These are phyloP conservation scores for Verticillium nubilum DNA, from an alignment of 2,329 filamentous ascomycete species.

Conservation along the genomic window DNA sequence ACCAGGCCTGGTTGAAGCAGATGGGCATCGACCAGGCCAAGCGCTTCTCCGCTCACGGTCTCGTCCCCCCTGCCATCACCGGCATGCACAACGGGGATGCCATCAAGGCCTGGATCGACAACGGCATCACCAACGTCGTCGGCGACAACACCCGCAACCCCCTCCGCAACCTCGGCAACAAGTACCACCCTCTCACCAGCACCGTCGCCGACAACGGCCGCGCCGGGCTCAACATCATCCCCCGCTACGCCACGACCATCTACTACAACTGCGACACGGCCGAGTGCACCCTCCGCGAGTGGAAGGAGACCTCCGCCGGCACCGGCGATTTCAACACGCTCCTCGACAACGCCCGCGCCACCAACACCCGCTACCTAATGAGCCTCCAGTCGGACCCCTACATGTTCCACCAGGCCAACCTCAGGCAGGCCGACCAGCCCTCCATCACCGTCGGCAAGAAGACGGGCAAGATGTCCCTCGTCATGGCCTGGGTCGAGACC, in stretches of 20 bases:
- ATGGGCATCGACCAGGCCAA: slow-evolving; percentile 39
- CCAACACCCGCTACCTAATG: slow-evolving; percentile 51
- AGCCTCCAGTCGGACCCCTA: slow-evolving; percentile 46
- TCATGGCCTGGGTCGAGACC: slow-evolving; percentile 53
- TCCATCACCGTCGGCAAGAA: slow-evolving; percentile 42
- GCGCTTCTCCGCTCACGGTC: slow-evolving; percentile 45
- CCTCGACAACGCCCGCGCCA: slow-evolving; percentile 41
- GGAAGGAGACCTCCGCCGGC: slow-evolving; percentile 53
- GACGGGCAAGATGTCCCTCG: slow-evolving; percentile 40
- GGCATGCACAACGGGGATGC: slow-evolving; percentile 60
- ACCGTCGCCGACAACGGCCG: slow-evolving; percentile 46
- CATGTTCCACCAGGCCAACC: slow-evolving; percentile 63
- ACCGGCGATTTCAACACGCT: slow-evolving; percentile 47
- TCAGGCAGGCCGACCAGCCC: slow-evolving; percentile 43
- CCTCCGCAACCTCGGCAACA: slow-evolving; percentile 43
- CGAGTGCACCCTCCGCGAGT: slow-evolving; percentile 51
- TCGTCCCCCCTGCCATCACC: slow-evolving; percentile 60
- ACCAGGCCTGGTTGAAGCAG: slow-evolving; percentile 52
- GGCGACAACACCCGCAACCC: slow-evolving; percentile 56
- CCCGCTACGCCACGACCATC: slow-evolving; percentile 56
- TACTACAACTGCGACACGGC: slow-evolving; percentile 60
- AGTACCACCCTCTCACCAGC: slow-evolving; percentile 50
- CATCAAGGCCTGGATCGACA: slow-evolving; percentile 52
- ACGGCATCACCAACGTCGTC: slow-evolving; percentile 55
- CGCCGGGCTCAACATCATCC: slow-evolving; percentile 49